Conservation (phyloP, 2,329 filamentous ascomycete genomes). For the Chrysoporthe puriensis region DNA sequence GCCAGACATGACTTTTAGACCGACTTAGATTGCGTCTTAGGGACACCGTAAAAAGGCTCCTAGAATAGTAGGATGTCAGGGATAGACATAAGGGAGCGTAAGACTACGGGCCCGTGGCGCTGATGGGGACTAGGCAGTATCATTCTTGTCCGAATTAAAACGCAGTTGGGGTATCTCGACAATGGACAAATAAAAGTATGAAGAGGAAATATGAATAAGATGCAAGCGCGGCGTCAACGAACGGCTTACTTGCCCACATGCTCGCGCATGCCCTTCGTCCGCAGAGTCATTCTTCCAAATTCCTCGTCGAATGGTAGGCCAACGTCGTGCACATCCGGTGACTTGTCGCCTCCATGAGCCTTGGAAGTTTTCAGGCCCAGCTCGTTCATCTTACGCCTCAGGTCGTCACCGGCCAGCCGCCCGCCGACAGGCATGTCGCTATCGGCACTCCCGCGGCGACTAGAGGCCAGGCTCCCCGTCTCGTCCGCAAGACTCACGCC, state of each 20-base stretch:
- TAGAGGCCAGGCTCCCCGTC: constrained; percentile 44
- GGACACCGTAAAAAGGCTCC: constrained; percentile 21
- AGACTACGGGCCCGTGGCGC: no score
- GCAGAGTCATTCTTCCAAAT: constrained; percentile 52
- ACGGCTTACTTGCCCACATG: constrained; percentile 39
- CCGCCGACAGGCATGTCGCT: constrained; percentile 39
- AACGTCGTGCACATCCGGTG: constrained; percentile 29
- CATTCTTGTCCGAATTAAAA: background rate
- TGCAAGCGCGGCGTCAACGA: background rate
- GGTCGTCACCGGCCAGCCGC: constrained; percentile 39
- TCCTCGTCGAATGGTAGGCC: constrained; percentile 51
- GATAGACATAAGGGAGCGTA: no score
- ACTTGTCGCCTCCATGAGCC: constrained; percentile 19
- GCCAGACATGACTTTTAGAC: constrained; percentile 33
- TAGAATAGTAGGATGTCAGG: background rate
- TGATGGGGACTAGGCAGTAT: background rate
- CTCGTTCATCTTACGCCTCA: constrained; percentile 42
- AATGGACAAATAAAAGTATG: constrained; percentile 9
- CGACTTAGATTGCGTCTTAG: background rate
- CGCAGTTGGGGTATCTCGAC: constrained; percentile 24
- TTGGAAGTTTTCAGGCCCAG: constrained; percentile 27
- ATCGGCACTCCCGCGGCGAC: constrained; percentile 48
- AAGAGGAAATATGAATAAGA: background rate
- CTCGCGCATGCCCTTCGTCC: constrained; percentile 61
- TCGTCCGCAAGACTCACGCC: constrained; percentile 41